A percentile compares a stretch with the other conserved stretches of the same genome.
Evolutionary conservation across 1,284 basidiomycete species (phyloP).

Genomic region (Irpex rosettiformis): DNA sequence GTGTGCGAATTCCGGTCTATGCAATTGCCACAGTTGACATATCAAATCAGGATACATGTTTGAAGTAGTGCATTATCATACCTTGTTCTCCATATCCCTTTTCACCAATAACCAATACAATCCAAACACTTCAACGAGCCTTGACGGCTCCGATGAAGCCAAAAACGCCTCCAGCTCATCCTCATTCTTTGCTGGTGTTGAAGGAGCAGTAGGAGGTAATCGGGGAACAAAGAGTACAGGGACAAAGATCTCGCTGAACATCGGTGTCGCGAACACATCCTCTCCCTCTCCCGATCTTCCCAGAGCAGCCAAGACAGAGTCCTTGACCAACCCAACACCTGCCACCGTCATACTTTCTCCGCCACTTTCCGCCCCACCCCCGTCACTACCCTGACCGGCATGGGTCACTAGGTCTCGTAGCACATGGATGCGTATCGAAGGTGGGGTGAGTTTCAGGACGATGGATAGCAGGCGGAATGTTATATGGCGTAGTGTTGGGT

Average conservation of each 20-base stretch:
- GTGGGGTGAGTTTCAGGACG: conserved; percentile 43
- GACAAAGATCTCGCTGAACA: conserved; percentile 48
- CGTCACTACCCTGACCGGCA: conserved; percentile 39
- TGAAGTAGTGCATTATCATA: no score
- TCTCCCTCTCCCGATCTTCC: conserved; percentile 19
- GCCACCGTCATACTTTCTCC: conserved; percentile 49
- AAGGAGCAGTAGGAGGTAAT: conserved; percentile 39
- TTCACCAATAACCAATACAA: conserved; percentile 50
- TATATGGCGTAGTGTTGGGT: conserved; percentile 53
- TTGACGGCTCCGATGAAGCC: conserved; percentile 43
- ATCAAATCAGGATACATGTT: conserved; percentile 5
- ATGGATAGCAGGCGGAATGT: conserved; percentile 55
- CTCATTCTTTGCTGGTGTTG: not conserved
- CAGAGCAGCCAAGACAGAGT: conserved; percentile 55
- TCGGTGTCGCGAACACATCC: conserved; percentile 44
- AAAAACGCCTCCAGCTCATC: conserved; percentile 35
- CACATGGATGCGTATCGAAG: conserved; percentile 46
- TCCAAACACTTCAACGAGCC: conserved; percentile 49
- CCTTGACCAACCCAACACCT: conserved; percentile 63
- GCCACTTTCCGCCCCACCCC: conserved; percentile 36
- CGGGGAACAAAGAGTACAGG: conserved; percentile 47
- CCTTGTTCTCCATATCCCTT: conserved; percentile 45
- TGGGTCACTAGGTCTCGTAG: conserved; percentile 46
- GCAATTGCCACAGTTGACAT: not conserved
- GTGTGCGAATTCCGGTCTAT: conserved; percentile 53